Evolutionary conservation across 2,329 filamentous ascomycete genomes (phyloP).

Genomic region (Exophiala sideris): DNA sequence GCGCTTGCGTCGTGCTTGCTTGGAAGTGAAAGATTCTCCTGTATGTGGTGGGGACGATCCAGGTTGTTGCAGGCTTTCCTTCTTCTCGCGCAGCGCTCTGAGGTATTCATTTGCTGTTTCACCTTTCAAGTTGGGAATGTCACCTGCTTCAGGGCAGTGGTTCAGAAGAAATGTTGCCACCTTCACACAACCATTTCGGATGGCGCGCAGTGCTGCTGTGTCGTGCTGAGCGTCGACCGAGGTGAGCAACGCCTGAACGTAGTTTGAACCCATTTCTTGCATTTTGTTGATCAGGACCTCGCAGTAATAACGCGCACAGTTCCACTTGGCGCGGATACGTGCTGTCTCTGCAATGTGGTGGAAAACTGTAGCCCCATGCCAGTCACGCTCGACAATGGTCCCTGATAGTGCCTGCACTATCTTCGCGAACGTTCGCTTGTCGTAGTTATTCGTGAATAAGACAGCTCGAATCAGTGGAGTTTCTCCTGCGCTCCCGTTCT

Average conservation of each 20-base stretch:
- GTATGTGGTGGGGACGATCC: constrained; percentile 65
- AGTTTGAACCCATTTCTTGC: constrained; percentile 69
- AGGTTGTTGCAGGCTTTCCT: constrained; percentile 36
- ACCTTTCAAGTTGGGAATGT: constrained; percentile 77
- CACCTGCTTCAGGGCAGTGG: constrained; percentile 71
- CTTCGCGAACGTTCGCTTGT: constrained; percentile 83
- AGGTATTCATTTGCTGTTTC: constrained; percentile 83
- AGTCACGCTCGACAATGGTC: constrained; percentile 76
- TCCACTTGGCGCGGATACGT: constrained; percentile 78
- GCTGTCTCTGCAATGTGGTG: constrained; percentile 92
- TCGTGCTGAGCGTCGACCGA: constrained; percentile 82
- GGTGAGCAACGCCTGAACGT: constrained; percentile 75
- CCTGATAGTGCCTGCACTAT: constrained; percentile 79
- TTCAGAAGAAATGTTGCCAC: constrained; percentile 63
- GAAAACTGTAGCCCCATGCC: constrained; percentile 80
- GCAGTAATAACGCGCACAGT: constrained; percentile 87
- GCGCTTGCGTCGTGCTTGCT: constrained; percentile 22
- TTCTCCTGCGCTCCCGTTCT: constrained; percentile 74
- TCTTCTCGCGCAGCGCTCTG: constrained; percentile 53
- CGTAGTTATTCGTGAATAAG: constrained; percentile 94
- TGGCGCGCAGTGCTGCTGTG: constrained; percentile 82
- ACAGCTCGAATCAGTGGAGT: constrained; percentile 93
- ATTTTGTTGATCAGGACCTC: constrained; percentile 87
- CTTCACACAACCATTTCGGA: constrained; percentile 81
- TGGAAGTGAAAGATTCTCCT: constrained; percentile 27